Base-by-base conservation (phyloP, 176 grass and related monocot genomes). In the Chloris gayana region DNA sequence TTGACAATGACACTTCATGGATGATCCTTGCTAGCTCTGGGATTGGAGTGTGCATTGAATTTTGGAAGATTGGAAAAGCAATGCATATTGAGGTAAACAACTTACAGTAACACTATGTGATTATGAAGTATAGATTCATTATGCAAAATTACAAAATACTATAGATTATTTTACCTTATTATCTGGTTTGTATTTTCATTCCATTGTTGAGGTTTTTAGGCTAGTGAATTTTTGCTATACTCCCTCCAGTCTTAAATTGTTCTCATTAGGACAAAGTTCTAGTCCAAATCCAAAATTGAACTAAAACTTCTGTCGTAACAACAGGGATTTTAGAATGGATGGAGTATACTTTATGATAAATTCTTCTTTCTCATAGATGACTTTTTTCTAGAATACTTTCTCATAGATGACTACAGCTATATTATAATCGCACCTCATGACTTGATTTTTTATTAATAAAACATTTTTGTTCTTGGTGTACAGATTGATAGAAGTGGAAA, bases 1-100 rank as follows among this genome's bases (percentile, higher is more conserved):
- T 99, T 73, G 97, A 99, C 82, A 99, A 99, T 85, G 97, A 99
- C 25, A 99, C 97, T 77, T 99, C 97, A 53, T 99, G 97, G 97
- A 99, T 99, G 97, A 99, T 99, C 76, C 97, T 99, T 76, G 81
- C 85, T 53, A 99, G 97, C 80, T 93, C 93, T 84, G 97, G 92
- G 66, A 74, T 99, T 85, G 97, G 97, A 53, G 85, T 92, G 45
- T 99, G 97, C 87, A 99, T 99, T 64, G 97, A 99, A 79, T 99
- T 99, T 68, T 99, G 97, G 97, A 99, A 99, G 88, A 99, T 99
- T 3, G 97, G 97, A 67, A 99, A 99, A 88, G 97, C 97, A 11
- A 99, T 99, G 97, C 97, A 99, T 70, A 70, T 99, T 42, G 97
- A 90, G 88, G 97, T 99, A 91, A 75, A 56, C 1, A 27, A 50